Evolutionary conservation across 2,329 filamentous ascomycete genomes (phyloP), one percentile per base, ranked within the genome.

Genomic region (Beauveria pseudobassiana): DNA sequence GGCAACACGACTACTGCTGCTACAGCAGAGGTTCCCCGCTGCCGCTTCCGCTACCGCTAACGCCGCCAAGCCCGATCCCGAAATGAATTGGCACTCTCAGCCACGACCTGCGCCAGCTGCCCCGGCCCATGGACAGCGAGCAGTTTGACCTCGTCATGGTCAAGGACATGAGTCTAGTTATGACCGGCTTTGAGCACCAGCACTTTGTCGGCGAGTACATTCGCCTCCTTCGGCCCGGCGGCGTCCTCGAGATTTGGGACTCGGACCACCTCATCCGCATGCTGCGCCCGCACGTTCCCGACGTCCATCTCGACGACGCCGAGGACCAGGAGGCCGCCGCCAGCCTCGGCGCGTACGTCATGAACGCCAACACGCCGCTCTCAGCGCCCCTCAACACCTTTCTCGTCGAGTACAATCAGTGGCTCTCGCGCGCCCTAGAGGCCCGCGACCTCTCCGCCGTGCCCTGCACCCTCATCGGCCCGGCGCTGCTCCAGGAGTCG

Each of bases 71-170:
- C 78, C 79, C 4, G 82, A 84, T 66, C 86, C 87, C 67, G 90
- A 90, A 53, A 88, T 96, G 80, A 87, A 90, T 66, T 96, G 92
- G 91, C 86, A 81, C 12, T 97, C 84, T 96, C 59, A 89, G 93
- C 70, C 91, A 96, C 71, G 93, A 97, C 73, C 76, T 96, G 65
- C 87, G 91, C 63, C 83, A 84, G 63, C 73, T 82, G 2, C 90
- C 91, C 0, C 84, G 93, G 69, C 93, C 93, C 0, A 91, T 96
- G 65, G 80, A 85, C 2, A 84, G 91, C 63, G 87, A 82, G 42
- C 87, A 93, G 67, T 97, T 96, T 72, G 91, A 96, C 71, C 81
- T 96, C 46, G 83, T 98, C 68, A 91, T 96, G 80, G 82, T 91
- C 70, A 96, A 96, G 73, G 92, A 96, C 71, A 77, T 91, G 69